Evolutionary conservation across 139 green algal genomes (phyloP).

Genomic region (Trebouxia sp.): DNA sequence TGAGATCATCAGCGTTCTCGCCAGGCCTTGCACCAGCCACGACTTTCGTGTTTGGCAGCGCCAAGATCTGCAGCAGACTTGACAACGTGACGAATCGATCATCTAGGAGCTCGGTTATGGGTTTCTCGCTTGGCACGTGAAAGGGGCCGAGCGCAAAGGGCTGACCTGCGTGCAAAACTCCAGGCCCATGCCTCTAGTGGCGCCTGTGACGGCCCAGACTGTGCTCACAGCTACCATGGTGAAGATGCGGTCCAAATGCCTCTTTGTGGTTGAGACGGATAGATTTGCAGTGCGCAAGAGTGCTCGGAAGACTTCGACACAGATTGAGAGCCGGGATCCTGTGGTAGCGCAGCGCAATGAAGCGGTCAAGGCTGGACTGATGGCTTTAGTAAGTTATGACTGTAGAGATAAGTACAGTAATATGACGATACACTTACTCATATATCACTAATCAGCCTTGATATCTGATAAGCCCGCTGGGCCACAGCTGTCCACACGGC

Average conservation of each 20-base stretch:
- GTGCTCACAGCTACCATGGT: background rate
- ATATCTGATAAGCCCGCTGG: background rate
- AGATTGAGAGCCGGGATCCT: background rate
- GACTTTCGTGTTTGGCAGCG: background rate
- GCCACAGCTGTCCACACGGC: no score
- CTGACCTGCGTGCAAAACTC: slow-evolving; percentile 15
- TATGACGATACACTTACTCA: background rate
- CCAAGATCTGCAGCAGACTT: background rate
- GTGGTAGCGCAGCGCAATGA: background rate
- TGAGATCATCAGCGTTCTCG: background rate
- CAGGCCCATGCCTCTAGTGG: slow-evolving; percentile 18
- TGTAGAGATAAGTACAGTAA: background rate
- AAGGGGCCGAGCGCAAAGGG: no score
- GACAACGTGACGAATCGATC: no score
- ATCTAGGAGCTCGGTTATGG: no score
- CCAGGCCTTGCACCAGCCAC: slow-evolving; percentile 18
- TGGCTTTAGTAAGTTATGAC: background rate
- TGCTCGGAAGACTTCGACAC: no score
- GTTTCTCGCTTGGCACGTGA: no score
- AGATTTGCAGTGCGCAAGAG: no score
- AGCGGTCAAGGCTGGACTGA: background rate
- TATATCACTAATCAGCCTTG: background rate
- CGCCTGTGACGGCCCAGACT: slow-evolving; percentile 13
- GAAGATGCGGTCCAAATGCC: no score
- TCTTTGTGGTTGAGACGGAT: no score